Evolutionary conservation across 192 early-diverging fungal genomes (phyloP).

Genomic region (Phlyctochytrium arcticum): DNA sequence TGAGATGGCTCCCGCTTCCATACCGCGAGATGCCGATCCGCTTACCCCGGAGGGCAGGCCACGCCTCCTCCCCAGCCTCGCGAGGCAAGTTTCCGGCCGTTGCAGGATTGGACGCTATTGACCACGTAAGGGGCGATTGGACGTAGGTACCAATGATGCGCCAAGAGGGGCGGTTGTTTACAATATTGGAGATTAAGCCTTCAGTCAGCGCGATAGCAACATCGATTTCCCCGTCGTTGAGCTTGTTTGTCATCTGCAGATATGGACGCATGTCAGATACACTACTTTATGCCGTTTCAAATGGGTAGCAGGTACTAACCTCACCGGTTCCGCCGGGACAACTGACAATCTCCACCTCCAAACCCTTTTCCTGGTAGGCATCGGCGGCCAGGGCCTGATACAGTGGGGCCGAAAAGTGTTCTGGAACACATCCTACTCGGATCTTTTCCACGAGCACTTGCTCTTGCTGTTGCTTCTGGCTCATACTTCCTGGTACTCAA

Average conservation of each 20-base stretch:
- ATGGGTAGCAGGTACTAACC: neutral
- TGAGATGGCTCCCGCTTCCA: conserved; percentile 75
- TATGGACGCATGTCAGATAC: neutral
- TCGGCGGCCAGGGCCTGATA: conserved; percentile 18
- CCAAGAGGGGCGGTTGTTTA: conserved; percentile 50
- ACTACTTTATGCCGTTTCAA: conserved; percentile 6
- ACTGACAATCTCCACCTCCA: conserved; percentile 30
- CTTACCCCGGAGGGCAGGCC: conserved; percentile 14
- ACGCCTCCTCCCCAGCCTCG: conserved; percentile 18
- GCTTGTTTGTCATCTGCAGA: conserved; percentile 58
- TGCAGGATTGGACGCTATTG: conserved; percentile 38
- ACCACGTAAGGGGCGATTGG: conserved; percentile 62
- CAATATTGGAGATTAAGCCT: conserved; percentile 59
- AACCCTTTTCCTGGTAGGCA: conserved; percentile 6
- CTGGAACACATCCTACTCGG: conserved; percentile 50
- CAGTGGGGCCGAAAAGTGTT: conserved; percentile 51
- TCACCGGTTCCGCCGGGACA: conserved; percentile 41
- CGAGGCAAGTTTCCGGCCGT: conserved; percentile 32
- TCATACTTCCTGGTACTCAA: neutral
- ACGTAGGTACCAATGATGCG: conserved; percentile 79
- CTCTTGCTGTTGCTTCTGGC: too few species aligned
- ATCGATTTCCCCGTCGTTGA: conserved; percentile 68
- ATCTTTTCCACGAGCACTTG: conserved; percentile 9
- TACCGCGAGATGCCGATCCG: conserved; percentile 51
- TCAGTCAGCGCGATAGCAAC: conserved; percentile 86